Evolutionary conservation across 805 yeast genomes (phyloP).

Genomic region (Metschnikowia continentalis): DNA sequence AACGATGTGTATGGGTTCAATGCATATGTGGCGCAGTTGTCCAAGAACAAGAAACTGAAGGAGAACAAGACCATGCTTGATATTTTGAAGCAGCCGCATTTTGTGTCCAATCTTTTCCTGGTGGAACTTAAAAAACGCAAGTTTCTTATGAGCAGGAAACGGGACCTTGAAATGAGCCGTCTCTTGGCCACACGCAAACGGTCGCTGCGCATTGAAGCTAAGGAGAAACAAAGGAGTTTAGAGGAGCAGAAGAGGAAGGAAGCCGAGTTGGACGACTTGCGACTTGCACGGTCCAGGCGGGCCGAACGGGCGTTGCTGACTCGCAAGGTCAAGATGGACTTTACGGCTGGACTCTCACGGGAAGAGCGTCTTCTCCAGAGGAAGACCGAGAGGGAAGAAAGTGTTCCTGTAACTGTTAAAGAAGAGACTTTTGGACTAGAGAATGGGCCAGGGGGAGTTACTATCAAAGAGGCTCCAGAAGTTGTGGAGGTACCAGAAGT

Average conservation of each 20-base stretch:
- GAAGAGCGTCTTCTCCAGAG: constrained; percentile 34
- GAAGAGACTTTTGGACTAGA: too few species aligned
- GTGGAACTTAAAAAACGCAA: constrained; percentile 54
- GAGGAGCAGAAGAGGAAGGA: constrained; percentile 48
- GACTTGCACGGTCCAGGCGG: constrained; percentile 37
- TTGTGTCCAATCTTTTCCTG: constrained; percentile 22
- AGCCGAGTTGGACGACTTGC: constrained; percentile 43
- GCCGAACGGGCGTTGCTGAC: constrained; percentile 32
- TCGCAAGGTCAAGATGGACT: constrained; percentile 31
- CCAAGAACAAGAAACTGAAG: constrained; percentile 30
- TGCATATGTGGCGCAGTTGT: constrained; percentile 16
- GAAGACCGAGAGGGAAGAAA: constrained; percentile 15
- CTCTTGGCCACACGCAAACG: constrained; percentile 66
- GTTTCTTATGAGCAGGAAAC: constrained; percentile 50
- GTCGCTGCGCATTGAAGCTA: constrained; percentile 69
- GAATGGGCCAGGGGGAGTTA: too few species aligned
- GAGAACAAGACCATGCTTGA: constrained; percentile 21
- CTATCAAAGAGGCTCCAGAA: too few species aligned
- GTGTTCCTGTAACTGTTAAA: too few species aligned
- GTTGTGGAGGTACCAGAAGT: too few species aligned
- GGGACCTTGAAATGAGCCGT: constrained; percentile 59
- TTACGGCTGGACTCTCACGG: constrained; percentile 27
- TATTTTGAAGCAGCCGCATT: constrained; percentile 13
- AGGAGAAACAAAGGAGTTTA: constrained; percentile 47
- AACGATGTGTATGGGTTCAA: constrained; percentile 31